These are phyloP conservation scores for Leavenworthia alabamica DNA, from an alignment of 345 rosid species.

Conservation along the genomic window DNA sequence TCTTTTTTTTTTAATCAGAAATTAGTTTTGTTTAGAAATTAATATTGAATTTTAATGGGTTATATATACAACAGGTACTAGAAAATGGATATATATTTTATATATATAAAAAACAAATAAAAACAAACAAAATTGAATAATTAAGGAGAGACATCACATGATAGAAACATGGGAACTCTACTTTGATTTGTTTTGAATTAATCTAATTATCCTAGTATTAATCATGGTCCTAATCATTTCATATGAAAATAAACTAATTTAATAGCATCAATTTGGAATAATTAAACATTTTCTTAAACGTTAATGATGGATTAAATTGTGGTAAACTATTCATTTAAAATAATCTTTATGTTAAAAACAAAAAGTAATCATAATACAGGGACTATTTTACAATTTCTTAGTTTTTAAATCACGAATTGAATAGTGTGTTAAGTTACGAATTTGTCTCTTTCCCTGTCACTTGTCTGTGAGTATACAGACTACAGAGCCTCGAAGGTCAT, in stretches of 20 bases:
- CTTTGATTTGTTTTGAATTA: neutral
- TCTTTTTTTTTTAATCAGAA: neutral
- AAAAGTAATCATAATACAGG: conserved; percentile 1
- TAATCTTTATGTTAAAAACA: neutral
- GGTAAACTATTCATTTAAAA: neutral
- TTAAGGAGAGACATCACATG: neutral
- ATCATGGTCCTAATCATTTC: neutral
- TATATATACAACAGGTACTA: neutral
- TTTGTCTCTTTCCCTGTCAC: conserved; percentile 24
- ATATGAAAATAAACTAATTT: conserved; percentile 2
- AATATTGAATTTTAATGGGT: neutral
- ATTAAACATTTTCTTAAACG: neutral
- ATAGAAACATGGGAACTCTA: conserved; percentile 5
- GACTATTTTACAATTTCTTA: neutral
- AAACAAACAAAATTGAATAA: neutral
- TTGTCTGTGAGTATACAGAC: conserved; percentile 23
- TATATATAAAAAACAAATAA: neutral
- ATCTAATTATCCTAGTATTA: neutral
- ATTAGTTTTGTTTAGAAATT: neutral
- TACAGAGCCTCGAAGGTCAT: conserved; percentile 30
- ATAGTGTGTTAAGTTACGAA: neutral
- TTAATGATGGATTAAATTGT: neutral
- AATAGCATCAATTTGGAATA: neutral
- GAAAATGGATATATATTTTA: neutral
- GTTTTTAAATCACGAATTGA: conserved; percentile 26